Base-by-base conservation (phyloP, 179 eudicot species). In the Heliamphora pulchella region DNA sequence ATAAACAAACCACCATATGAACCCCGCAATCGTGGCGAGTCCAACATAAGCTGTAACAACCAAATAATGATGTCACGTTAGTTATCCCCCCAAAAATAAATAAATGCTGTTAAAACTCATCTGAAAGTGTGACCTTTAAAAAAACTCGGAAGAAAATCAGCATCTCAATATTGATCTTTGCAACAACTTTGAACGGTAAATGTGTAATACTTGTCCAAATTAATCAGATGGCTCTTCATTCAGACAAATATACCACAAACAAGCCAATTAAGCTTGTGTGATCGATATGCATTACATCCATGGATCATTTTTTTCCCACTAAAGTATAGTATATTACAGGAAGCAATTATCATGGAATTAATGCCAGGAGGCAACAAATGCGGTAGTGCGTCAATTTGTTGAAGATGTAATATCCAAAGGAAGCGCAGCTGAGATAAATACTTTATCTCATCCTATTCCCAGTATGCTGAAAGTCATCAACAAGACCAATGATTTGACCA, bases 1-100 rank as follows among this genome's bases (percentile, higher is more conserved):
- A 80, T 92, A 96, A 81, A 96, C 80, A 85, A 94, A 96, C 99
- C 99, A 96, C 99, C 99, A 96, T 82, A 96, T 90, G 89, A 94
- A 96, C 46, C 99, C 99, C 20, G 93, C 98, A 86, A 96, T 85
- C 77, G 99, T 96, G 74, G 99, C 98, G 86, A 96, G 97, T 80
- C 99, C 99, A 82, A 94, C 99, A 87, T 96, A 96, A 79, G 90
- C 99, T 96, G 93, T 88, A 82, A 53, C 65, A 82, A 84, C 69
- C 66, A 80, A 75, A 81, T 14, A 68, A 74, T 47, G 43, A 18
- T 39, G 50, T 70, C 77, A 70, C 57, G 0, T 31, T 31, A 31
- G 31, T 31, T 31, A 31, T 31, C 31, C 31, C 31, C 31, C 31
- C 31, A 31, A 31, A 31, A 31, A n/a, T 31, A 31, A 31, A 31